Base-by-base conservation (phyloP, 129 eudicot species). In the carrot (Daucus carota) region DNA sequence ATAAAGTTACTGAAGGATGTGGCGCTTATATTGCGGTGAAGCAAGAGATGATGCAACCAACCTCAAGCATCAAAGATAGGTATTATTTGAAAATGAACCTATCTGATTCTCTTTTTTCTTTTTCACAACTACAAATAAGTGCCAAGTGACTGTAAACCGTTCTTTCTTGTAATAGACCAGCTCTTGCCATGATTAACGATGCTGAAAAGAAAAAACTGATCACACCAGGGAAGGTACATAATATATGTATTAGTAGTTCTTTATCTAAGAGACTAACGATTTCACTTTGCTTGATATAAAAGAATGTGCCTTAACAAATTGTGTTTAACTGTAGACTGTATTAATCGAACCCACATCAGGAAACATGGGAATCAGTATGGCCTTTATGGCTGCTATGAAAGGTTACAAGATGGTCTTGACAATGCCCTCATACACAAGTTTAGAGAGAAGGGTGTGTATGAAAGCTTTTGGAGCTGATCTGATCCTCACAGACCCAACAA, bases 281-380 rank as follows among this genome's bases (percentile, higher is more conserved):
- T 32, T 32, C 6, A 67, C 5, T 17, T 36, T 1, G 24, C 7
- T 3, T 7, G 18, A 67, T 67, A 6, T n/a, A 1, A 1, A 67
- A 40, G n/a, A 38, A 24, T 60, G 44, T 26, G 52, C 20, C 32
- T 24, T 10, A 31, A 77, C 13, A 34, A 7, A 14, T 65, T 43
- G 57, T 71, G 24, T 72, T 70, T 10, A 0, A 42, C 24, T 72
- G 57, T 74, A 95, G 99, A 89, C 97, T 13, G 96, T 91, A 69
- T 76, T 95, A 84, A 91, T 95, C 40, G 99, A 95, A 85, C 99
- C 99, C 2, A 95, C 99, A 10, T 95, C 97, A 0, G 99, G 99
- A 17, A 95, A 95, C 75, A 95, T 95, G 99, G 99, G 99, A 28
- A 95, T 95, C 20, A 95, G 97, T 79, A 87, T 91, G 99, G 99